phyloP scores from a whole-genome alignment of 2,329 filamentous ascomycete species.

The Fusarium avenaceum region DNA sequence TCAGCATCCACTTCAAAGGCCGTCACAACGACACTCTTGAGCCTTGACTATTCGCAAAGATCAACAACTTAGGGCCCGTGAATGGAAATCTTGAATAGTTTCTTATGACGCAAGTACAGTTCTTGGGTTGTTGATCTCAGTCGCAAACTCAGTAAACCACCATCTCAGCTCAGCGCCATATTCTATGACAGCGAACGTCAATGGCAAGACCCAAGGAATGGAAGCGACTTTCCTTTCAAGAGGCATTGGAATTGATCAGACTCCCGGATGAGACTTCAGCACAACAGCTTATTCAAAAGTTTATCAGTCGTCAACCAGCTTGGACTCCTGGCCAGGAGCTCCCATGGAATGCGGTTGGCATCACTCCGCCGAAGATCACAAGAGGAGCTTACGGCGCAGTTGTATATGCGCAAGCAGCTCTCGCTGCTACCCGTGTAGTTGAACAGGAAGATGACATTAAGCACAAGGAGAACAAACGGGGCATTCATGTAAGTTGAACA shows the following conservation, averaged over 20 bases:
- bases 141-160: not conserved
- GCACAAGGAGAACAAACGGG: conserved; percentile 43
- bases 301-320: conserved; percentile 52
- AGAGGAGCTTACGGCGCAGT: conserved; percentile 55
- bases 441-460: conserved; percentile 50
- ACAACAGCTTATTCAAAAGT: conserved; percentile 37
- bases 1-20: not conserved
- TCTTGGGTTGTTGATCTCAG: not conserved
- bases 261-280: conserved; percentile 39
- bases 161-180: not conserved
- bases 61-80: too few relatives aligned
- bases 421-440: conserved; percentile 54
- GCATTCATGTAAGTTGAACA: conserved; percentile 56
- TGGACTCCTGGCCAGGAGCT: conserved; percentile 53
- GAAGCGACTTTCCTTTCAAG: conserved; percentile 50
- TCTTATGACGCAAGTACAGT: not conserved
- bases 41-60: not conserved
- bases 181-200: not conserved
- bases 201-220: conserved; percentile 36
- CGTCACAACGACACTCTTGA: not conserved
- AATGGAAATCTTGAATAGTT: not conserved
- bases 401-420: conserved; percentile 55
- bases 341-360: conserved; percentile 47
- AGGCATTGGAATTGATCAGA: conserved; percentile 48
- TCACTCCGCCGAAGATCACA: conserved; percentile 25